Conservation (phyloP, 2,329 filamentous ascomycete species). For the Pleoardoris graminearum region DNA sequence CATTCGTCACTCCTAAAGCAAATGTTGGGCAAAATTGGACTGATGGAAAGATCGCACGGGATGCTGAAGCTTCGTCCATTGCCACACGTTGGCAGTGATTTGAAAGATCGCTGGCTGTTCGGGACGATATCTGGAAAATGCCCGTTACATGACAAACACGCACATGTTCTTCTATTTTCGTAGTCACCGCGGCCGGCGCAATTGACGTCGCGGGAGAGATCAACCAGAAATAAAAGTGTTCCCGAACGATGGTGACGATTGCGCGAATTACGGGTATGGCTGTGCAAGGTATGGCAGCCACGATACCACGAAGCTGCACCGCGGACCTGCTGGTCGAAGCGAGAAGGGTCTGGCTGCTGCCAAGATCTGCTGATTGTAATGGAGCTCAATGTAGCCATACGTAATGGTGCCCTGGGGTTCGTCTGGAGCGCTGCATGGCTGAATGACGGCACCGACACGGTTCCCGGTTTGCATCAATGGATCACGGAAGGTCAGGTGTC, state of each 20-base stretch:
- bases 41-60: not conserved
- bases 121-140: slow-evolving; percentile 10
- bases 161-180: not conserved
- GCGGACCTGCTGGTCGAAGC: not conserved
- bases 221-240: not conserved
- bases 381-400: slow-evolving; percentile 25
- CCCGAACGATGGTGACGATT: slow-evolving; percentile 1
- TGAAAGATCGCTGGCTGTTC: slow-evolving; percentile 4
- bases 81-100: not conserved
- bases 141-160: not conserved
- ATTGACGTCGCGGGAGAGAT: not conserved
- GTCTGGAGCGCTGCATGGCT: slow-evolving; percentile 28
- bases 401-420: slow-evolving; percentile 25
- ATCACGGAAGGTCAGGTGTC: not conserved
- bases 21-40: not conserved
- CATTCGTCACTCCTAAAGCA: too few species aligned
- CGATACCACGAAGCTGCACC: too few species aligned
- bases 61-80: not conserved
- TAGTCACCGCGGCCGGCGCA: not conserved
- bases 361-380: too few species aligned
- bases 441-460: slow-evolving; percentile 2
- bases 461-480: not conserved
- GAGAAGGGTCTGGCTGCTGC: slow-evolving; percentile 4
- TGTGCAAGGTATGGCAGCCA: slow-evolving; percentile 7
- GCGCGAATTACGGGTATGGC: slow-evolving; percentile 8